These are phyloP conservation scores for Sporobolomyces phaffii DNA, from an alignment of 768 basidiomycete species.

Conservation along the genomic window DNA sequence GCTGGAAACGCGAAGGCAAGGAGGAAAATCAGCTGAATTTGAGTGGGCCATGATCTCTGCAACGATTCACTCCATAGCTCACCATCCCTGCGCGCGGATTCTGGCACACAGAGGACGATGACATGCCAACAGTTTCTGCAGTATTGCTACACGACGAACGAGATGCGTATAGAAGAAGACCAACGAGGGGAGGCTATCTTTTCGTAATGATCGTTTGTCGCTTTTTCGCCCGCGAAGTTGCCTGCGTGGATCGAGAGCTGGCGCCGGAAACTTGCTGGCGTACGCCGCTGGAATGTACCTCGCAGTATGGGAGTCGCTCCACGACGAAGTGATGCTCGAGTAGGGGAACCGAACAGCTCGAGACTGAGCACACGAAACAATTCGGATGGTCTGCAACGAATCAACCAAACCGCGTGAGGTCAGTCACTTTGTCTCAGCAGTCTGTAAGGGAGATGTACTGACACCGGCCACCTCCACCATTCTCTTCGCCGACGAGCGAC, in stretches of 20 bases:
- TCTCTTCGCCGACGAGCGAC: slow-evolving; percentile 39
- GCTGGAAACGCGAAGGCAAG: no score
- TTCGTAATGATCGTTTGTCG: slow-evolving; percentile 29
- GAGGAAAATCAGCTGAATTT: no score
- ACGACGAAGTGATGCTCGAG: slow-evolving; percentile 42
- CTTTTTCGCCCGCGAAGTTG: slow-evolving; percentile 18
- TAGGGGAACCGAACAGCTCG: slow-evolving; percentile 27
- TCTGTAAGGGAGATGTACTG: no score
- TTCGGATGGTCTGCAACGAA: slow-evolving; percentile 38
- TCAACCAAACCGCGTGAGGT: background rate
- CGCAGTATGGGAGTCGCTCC: slow-evolving; percentile 40
- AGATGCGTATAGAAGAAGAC: background rate
- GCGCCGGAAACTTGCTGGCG: background rate
- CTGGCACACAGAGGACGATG: no score
- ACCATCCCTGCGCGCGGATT: no score
- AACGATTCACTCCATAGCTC: no score
- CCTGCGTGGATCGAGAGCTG: background rate
- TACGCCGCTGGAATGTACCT: slow-evolving; percentile 19
- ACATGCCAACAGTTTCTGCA: no score
- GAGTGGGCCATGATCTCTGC: no score
- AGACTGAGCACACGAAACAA: slow-evolving; percentile 40
- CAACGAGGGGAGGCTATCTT: background rate
- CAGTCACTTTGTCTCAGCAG: no score
- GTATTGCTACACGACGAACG: no score
- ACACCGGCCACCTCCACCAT: slow-evolving; percentile 40